phyloP scores from a whole-genome alignment of 2,329 filamentous ascomycete genomes.

The Cladosporium colombiae region DNA sequence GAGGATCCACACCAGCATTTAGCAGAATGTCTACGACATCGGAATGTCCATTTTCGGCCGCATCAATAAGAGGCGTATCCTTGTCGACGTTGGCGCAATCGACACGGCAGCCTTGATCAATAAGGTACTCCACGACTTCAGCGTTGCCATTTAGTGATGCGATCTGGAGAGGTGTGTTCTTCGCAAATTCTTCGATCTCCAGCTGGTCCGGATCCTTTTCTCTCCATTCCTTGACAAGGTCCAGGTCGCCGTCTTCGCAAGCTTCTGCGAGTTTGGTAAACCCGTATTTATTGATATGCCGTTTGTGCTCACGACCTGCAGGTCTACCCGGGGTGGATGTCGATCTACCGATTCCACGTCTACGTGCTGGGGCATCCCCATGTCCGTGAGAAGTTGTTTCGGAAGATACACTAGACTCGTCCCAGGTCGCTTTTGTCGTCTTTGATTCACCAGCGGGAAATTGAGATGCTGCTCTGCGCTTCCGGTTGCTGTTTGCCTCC shows the following conservation, averaged over 20 bases:
- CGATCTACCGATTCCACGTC: slow-evolving; percentile 54
- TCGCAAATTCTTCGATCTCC: slow-evolving; percentile 87
- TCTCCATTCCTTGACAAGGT: slow-evolving; percentile 72
- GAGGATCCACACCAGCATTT: slow-evolving; percentile 84
- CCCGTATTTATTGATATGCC: slow-evolving; percentile 88
- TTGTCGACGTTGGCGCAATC: slow-evolving; percentile 74
- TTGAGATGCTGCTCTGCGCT: slow-evolving; percentile 54
- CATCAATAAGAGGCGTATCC: slow-evolving; percentile 92
- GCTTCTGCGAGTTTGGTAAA: slow-evolving; percentile 88
- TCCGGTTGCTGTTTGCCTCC: slow-evolving; percentile 28
- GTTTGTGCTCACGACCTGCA: slow-evolving; percentile 69
- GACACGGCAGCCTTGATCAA: slow-evolving; percentile 80
- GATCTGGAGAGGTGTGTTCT: slow-evolving; percentile 94
- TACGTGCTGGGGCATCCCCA: slow-evolving; percentile 61
- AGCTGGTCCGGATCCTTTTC: slow-evolving; percentile 82
- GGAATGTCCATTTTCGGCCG: slow-evolving; percentile 91
- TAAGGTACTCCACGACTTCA: slow-evolving; percentile 82
- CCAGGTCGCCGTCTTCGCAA: slow-evolving; percentile 81
- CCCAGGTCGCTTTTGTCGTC: slow-evolving; percentile 48
- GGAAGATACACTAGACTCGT: slow-evolving; percentile 60
- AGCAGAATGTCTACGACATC: slow-evolving; percentile 84
- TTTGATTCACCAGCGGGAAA: slow-evolving; percentile 36
- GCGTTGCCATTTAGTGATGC: slow-evolving; percentile 84
- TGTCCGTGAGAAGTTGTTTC: slow-evolving; percentile 55
- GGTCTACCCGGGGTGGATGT: slow-evolving; percentile 53